Evolutionary conservation across 208 protist species (phyloP).

Genomic region (Crithidia fasciculata): DNA sequence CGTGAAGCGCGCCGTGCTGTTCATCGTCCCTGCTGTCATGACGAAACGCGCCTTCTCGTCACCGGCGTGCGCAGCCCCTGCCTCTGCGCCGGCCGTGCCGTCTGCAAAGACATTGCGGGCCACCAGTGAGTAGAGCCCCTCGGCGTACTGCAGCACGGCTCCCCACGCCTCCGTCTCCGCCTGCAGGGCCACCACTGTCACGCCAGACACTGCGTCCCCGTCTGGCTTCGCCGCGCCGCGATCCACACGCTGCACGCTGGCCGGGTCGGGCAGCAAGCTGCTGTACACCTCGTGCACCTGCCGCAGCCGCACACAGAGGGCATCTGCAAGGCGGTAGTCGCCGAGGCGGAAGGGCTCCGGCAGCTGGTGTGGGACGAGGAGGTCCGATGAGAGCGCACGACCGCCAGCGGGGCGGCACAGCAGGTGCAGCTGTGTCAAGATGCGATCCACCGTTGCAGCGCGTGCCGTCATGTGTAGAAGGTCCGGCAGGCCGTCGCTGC

Average conservation of each 20-base stretch:
- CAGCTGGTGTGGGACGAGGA: constrained; percentile 59
- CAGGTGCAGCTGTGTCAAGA: constrained; percentile 18
- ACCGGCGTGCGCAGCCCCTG: neutral
- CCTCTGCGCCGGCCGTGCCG: neutral
- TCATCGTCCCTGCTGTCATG: constrained; percentile 14
- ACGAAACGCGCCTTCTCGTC: neutral
- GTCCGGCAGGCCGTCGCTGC: neutral
- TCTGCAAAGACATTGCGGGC: constrained; percentile 40
- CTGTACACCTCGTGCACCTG: constrained; percentile 41
- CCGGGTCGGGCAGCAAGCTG: constrained; percentile 3
- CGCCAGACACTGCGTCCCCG: neutral
- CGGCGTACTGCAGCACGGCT: constrained; percentile 45
- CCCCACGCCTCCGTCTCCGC: constrained; percentile 61
- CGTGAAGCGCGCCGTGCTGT: constrained; percentile 59
- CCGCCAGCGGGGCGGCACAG: constrained; percentile 26
- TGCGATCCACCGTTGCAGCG: constrained; percentile 4
- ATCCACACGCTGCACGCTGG: constrained; percentile 3
- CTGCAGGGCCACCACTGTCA: constrained; percentile 21
- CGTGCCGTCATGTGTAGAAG: neutral
- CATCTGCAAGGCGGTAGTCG: constrained; percentile 64
- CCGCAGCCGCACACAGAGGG: constrained; percentile 39
- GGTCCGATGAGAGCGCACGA: constrained; percentile 46
- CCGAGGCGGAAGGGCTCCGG: constrained; percentile 55
- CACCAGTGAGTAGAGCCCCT: constrained; percentile 46
- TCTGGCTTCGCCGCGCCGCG: neutral